Evolutionary conservation across 768 basidiomycete genomes (phyloP).

Genomic region (Neoboletus brunneissimus): DNA sequence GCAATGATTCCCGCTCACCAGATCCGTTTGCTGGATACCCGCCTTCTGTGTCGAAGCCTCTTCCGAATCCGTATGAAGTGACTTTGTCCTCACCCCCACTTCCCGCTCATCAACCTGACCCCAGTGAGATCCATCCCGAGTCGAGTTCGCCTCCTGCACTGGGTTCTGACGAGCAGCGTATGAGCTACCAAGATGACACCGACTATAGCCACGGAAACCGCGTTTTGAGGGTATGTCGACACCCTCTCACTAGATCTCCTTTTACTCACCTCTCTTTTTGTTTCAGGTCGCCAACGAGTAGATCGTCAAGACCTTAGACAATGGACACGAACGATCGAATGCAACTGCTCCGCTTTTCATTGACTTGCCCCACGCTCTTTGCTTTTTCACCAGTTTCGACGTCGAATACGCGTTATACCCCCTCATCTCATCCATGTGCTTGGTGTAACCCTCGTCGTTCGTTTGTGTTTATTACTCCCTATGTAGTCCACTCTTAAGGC

Average conservation of each 20-base stretch:
- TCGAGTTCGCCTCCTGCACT: constrained; percentile 2
- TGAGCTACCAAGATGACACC: constrained; percentile 31
- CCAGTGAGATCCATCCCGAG: constrained; percentile 10
- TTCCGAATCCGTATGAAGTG: constrained; percentile 24
- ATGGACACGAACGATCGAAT: constrained; percentile 1
- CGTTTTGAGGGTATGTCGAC: constrained; percentile 27
- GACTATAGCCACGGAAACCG: constrained; percentile 30
- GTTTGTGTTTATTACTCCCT: not conserved
- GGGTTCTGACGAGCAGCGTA: constrained; percentile 20
- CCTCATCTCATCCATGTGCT: not conserved
- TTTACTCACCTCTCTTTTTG: not conserved
- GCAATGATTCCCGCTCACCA: constrained; percentile 13
- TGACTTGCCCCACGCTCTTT: not conserved
- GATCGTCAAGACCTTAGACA: not conserved
- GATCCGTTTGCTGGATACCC: constrained; percentile 33
- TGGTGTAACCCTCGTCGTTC: constrained; percentile 2
- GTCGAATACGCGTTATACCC: constrained; percentile 4
- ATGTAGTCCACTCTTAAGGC: not conserved
- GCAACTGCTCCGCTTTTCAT: not conserved
- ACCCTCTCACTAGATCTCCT: not conserved
- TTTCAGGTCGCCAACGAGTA: constrained; percentile 22
- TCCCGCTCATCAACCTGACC: constrained; percentile 12
- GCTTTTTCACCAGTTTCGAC: not conserved
- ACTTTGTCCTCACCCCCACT: constrained; percentile 8
- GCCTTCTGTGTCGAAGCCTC: constrained; percentile 1